Conservation (phyloP, 2,329 filamentous ascomycete genomes). For the Tricladium varicosporioides region DNA sequence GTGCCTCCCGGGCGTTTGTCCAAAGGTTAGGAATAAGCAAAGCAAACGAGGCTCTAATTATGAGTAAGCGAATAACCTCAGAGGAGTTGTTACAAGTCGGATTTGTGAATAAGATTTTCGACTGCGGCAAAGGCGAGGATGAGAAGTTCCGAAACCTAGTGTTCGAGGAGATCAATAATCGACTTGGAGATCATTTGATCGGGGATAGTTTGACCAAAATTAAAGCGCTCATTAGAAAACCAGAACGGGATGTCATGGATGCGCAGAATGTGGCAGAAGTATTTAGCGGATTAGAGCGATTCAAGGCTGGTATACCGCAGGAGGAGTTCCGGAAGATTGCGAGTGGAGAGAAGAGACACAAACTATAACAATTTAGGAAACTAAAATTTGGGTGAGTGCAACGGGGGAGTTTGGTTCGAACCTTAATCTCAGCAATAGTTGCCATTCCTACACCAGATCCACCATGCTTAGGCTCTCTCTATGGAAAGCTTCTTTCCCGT, state of each 20-base stretch:
- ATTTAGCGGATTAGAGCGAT: conserved; percentile 79
- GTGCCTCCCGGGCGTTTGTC: conserved; percentile 74
- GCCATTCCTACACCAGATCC: no score
- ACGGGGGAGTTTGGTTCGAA: no score
- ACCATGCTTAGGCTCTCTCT: no score
- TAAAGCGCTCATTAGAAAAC: conserved; percentile 76
- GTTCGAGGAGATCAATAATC: conserved; percentile 75
- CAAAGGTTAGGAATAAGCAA: conserved; percentile 74
- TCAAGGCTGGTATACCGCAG: conserved; percentile 66
- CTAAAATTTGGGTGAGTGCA: background rate
- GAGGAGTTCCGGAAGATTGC: conserved; percentile 85
- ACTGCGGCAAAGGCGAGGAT: conserved; percentile 56
- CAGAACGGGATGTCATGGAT: conserved; percentile 71
- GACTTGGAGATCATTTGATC: conserved; percentile 76
- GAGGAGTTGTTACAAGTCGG: conserved; percentile 73
- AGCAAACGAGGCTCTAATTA: conserved; percentile 90
- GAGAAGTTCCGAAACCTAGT: conserved; percentile 70
- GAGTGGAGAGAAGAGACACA: conserved; percentile 88
- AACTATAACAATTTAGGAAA: conserved; percentile 55
- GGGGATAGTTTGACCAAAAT: conserved; percentile 77
- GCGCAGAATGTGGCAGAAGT: conserved; percentile 79
- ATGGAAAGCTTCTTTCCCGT: no score
- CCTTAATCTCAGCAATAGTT: no score
- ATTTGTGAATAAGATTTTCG: conserved; percentile 83
- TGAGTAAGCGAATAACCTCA: conserved; percentile 74